Base-by-base conservation (phyloP, 257 asterid genomes). In the Primulina eburnea region DNA sequence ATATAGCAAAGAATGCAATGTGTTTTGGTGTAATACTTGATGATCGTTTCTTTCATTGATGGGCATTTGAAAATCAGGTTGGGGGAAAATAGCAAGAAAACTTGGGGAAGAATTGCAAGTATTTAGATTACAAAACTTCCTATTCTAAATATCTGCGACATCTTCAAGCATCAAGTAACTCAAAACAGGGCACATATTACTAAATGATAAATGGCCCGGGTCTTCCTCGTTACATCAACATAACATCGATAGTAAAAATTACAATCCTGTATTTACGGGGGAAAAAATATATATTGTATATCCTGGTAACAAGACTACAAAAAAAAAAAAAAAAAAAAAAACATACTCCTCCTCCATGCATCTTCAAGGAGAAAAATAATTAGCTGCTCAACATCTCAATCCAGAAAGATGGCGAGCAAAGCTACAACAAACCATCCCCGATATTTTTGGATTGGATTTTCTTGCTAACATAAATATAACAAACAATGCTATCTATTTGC, bases 401-500 rank as follows among this genome's bases (percentile, higher is more conserved):
- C 57, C 64, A 52, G 7, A 69, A 62, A 37, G 37, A 20, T n/a
- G 60, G 18, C 29, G 24, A 18, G 26, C 60, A 30, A 35, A 9
- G 32, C 33, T 33, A 14, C 55, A 53, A 14, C 3, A 24, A 29
- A 30, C 63, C 65, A 65, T 8, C 72, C 59, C 69, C n/a, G 2
- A 62, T 33, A 20, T 35, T 40, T 28, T 43, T 50, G 72, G 63
- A 38, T 43, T 34, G 58, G 26, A 33, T 62, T 11, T 18, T 56
- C 20, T 55, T 70, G 14, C 59, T 58, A 17, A 66, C 55, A 52
- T 35, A 68, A 58, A 21, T 32, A 68, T 55, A 30, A 69, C 43
- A 18, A 64, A 67, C 33, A 69, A 32, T 66, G 77, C 86, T 86
- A 84, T 86, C 94, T 82, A 43, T 70, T 77, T 73, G 83, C 75